Base-by-base conservation (phyloP, 176 grass and related monocot genomes). In the Themeda triandra region DNA sequence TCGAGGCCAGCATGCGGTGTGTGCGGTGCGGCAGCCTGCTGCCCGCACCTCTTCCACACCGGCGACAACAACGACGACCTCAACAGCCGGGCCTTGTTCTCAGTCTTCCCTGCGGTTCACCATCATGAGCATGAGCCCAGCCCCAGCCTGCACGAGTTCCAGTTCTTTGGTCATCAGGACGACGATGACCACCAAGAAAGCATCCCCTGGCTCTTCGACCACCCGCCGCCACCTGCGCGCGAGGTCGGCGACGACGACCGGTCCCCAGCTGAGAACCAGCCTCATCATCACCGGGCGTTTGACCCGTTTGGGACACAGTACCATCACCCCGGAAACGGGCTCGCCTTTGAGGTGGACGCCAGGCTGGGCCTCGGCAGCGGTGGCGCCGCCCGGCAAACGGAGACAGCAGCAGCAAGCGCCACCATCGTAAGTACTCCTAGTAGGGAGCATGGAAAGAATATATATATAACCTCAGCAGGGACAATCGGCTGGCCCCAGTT, bases 351-450 rank as follows among this genome's bases (percentile, higher is more conserved):
- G 79, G 32, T 81, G 2, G 65, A 69, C 1, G 79, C 65, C 7
- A 36, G 31, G 6, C 45, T 81, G 0, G 64, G 28, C 64, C 78
- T 69, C 8, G 46, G 66, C 14, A 37, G 65, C 13, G 36, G 48
- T 2, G 71, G 21, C 54, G 23, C 58, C 21, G 2, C 45, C 13
- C 28, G 17, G 31, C 28, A 63, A 13, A 23, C 18, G n/a, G 63
- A 73, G 17, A 31, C 71, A 63, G 29, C 40, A 49, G 49, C 39
- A 40, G 79, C 51, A 19, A 76, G 23, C 12, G 51, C 79, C 29
- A 71, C 86, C 64, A 63, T 60, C 72, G 80, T 87, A 24, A 87
- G 79, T 87, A 46, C 13, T 15, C 44, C 44, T 46, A 76, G 46
- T 76, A 35, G 4, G 32, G 15, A 24, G 21, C 45, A 33, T 71